Evolutionary conservation across 2,329 filamentous ascomycete genomes (phyloP), one percentile per base, ranked within the genome.

Genomic region (Balansia obtecta): DNA sequence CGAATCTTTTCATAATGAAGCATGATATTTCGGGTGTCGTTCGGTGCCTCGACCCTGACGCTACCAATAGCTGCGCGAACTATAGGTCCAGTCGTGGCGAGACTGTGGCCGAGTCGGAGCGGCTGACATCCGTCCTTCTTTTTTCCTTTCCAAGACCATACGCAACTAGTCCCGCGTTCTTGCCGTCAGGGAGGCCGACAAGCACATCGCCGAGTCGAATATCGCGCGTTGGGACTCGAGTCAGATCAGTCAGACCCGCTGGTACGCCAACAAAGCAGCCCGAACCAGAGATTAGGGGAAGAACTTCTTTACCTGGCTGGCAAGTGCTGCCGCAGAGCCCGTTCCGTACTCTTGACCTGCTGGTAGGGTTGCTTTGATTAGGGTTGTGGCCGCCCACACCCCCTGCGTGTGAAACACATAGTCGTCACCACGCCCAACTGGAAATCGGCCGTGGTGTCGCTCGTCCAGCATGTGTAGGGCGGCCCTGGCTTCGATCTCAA

Each of bases 391-490:
- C 63, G 13, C 60, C 56, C 8, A 68, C 60, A 4, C 63, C 59
- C 2, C 67, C 67, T 1, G 66, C 65, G 5, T 59, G 55, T 59
- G 55, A 46, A 65, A 71, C 2, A 68, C 44, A 46, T 68, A 66
- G 48, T 69, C 62, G 41, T 69, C 60, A 0, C 67, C 66, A 1
- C 55, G 59, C 11, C 49, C 20, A 0, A 62, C 41, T 0, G 58
- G 50, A 51, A 70, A 71, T 1, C 50, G 48, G 4, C 67, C 66
- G 0, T n/a, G 0, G 37, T 69, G 65, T 18, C 41, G 39, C 0
- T 63, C 50, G 13, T 70, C 65, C 16, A 70, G 52, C 57, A 69
- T 57, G 32, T 57, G 53, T 18, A 62, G 47, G 10, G 68, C 68
- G 32, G 65, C 65, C 37, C 46, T 54, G 6, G 63, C 64, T 53